Evolutionary conservation across 495 filamentous ascomycete species (phyloP).

Genomic region (Wilcoxina mikolae): DNA sequence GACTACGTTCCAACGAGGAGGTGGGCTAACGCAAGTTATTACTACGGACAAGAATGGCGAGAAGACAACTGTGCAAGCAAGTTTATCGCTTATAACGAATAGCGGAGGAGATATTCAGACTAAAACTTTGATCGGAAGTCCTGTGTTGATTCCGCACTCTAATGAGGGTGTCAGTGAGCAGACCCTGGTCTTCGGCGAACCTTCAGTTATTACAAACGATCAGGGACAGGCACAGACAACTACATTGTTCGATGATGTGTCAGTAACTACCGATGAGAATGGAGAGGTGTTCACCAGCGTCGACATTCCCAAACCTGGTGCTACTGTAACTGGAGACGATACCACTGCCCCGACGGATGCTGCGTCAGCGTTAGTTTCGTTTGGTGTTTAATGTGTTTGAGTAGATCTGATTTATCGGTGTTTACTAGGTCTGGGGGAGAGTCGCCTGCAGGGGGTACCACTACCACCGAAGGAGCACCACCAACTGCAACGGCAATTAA

Average conservation of each 20-base stretch:
- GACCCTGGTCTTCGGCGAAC: slow-evolving; percentile 12
- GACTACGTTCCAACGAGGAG: slow-evolving; percentile 22
- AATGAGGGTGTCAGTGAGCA: neutral
- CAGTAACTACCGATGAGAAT: slow-evolving; percentile 12
- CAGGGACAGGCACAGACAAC: slow-evolving; percentile 14
- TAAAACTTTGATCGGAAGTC: slow-evolving; percentile 16
- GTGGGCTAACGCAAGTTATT: slow-evolving; percentile 12
- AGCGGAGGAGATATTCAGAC: slow-evolving; percentile 13
- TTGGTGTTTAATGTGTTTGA: neutral
- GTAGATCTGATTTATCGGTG: neutral
- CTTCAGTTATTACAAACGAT: slow-evolving; percentile 14
- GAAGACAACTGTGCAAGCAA: slow-evolving; percentile 12
- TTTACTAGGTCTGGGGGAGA: neutral
- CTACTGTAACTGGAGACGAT: neutral
- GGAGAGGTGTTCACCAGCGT: slow-evolving; percentile 9
- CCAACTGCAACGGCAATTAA: neutral
- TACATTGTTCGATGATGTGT: slow-evolving; percentile 15
- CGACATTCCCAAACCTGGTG: neutral
- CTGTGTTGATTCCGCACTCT: neutral
- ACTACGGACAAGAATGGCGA: slow-evolving; percentile 14
- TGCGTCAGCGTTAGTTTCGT: neutral
- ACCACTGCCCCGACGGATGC: neutral
- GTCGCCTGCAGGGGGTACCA: neutral
- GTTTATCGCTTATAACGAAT: slow-evolving; percentile 13
- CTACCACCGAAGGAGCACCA: neutral